Evolutionary conservation across 2,329 filamentous ascomycete genomes (phyloP).

Genomic region (Aspergillus ruber): DNA sequence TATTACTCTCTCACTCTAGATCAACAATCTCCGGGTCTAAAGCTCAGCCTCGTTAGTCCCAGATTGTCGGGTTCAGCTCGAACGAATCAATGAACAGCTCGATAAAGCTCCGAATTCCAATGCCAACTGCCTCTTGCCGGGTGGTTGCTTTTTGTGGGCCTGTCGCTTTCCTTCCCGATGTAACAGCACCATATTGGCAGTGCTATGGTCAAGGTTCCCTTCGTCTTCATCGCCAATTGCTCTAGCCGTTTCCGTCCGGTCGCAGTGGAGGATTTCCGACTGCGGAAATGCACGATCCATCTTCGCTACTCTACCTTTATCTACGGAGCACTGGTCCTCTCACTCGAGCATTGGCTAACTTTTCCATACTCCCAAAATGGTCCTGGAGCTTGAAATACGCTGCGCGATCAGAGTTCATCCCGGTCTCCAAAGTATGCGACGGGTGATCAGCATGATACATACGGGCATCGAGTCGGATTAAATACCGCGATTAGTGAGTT

Average conservation of each 20-base stretch:
- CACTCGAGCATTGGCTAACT: neutral
- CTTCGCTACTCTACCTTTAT: neutral
- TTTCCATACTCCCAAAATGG: neutral
- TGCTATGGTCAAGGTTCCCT: neutral
- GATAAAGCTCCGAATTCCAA: neutral
- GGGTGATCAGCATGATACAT: neutral
- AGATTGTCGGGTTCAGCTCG: neutral
- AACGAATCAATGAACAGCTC: neutral
- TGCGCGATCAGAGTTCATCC: neutral
- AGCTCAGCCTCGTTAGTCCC: neutral
- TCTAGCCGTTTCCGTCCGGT: neutral
- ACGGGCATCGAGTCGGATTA: neutral
- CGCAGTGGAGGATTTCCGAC: neutral
- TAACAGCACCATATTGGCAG: neutral
- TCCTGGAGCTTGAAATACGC: neutral
- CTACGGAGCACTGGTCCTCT: too few species aligned
- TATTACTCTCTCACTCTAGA: neutral
- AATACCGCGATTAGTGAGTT: neutral
- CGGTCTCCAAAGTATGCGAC: neutral
- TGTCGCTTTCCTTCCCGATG: neutral
- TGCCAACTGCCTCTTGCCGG: neutral
- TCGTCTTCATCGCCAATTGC: neutral
- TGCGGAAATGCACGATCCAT: neutral
- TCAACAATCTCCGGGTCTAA: neutral
- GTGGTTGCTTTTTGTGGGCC: neutral